Conservation (phyloP, 345 rosid species). For the Aquilaria sinensis region DNA sequence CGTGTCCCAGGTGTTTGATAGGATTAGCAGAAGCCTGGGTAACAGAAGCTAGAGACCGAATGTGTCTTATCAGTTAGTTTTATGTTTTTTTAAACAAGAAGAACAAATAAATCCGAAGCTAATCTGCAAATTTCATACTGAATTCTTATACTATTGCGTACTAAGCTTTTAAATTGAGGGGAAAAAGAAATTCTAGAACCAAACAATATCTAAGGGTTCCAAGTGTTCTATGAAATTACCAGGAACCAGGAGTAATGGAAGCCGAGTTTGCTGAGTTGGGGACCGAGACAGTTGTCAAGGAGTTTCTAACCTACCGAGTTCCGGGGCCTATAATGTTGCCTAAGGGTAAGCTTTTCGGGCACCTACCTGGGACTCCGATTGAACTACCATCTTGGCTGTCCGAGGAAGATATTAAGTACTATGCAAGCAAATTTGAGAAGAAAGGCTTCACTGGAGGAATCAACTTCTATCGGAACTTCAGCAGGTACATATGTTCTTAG, state of each 20-base stretch:
- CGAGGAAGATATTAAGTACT: slow-evolving; percentile 58
- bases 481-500: background rate
- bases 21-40: no score
- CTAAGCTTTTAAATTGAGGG: no score
- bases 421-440: slow-evolving; percentile 54
- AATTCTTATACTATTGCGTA: no score
- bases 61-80: no score
- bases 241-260: slow-evolving; percentile 79
- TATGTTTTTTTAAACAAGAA: no score
- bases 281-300: slow-evolving; percentile 56
- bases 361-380: slow-evolving; percentile 35
- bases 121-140: no score
- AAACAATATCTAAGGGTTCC: no score
- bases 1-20: no score
- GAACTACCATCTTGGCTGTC: slow-evolving; percentile 54
- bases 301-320: slow-evolving; percentile 31
- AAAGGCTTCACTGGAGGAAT: slow-evolving; percentile 60
- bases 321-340: background rate
- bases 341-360: background rate
- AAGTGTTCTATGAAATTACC: background rate
- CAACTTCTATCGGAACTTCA: slow-evolving; percentile 39
- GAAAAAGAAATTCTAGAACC: no score
- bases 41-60: no score
- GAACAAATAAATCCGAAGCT: no score
- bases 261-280: slow-evolving; percentile 56